Evolutionary conservation across 208 protist genomes (phyloP), one percentile per base, ranked within the genome.

Genomic region (Trypanosoma caninum): DNA sequence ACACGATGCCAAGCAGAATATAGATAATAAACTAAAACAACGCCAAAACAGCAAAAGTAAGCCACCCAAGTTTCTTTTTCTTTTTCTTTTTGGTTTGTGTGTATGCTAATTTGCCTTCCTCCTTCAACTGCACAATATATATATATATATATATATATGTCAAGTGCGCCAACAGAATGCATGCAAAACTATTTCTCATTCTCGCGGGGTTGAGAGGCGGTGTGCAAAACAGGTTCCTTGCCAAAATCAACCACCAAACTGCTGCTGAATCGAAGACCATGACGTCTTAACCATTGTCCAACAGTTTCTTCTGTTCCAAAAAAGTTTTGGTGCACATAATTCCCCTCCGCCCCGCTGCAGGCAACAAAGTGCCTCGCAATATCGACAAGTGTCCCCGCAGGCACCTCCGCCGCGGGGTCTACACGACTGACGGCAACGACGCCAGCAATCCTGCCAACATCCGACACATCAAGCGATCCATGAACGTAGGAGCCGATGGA

Each of bases 241-340:
- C 84, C 89, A 47, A 92, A 95, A 72, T 91, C 82, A 67, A 88
- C 55, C 70, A 93, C 89, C 0, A 92, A 55, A 60, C 81, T 89
- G 58, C 72, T 78, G 67, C 69, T 82, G 40, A 95, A 91, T 54
- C 76, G 77, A 10, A 93, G 59, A 33, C 76, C 63, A 63, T 89
- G 83, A 25, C 75, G 74, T 75, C 84, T 91, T 34, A 95, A 64
- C 86, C 89, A 95, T 65, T 92, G 72, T 22, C 80, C 80, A 14
- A 92, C 77, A n/a, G 84, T 85, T 72, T 91, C 83, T 38, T 83
- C 80, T 14, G 68, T 62, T 4, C 84, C 85, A 27, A 95, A 89
- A 60, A 95, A 95, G 45, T 76, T 82, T 61, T 95, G 82, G 40
- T 93, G 86, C 2, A 69, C 59, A 59, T 87, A 93, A 68, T 79